Percentiles rank a stretch among this genome's conserved stretches.
phyloP scores from a whole-genome alignment of 2,329 filamentous ascomycete genomes.

The Fusarium subglutinans region DNA sequence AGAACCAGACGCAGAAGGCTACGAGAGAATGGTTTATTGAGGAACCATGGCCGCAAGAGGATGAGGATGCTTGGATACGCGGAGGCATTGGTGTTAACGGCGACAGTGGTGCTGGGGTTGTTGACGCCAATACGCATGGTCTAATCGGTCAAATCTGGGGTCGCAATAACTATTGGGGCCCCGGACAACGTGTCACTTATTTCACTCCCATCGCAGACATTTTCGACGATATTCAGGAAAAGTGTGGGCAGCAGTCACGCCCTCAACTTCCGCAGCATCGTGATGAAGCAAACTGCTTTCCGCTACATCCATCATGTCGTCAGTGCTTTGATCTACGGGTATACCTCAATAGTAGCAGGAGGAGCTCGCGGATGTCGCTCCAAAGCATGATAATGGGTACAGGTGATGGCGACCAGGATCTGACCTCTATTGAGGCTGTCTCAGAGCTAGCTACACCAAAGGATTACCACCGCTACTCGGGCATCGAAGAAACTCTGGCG shows the following conservation, averaged over 20 bases:
- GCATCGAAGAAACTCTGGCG: constrained; percentile 48
- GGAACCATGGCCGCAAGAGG: constrained; percentile 49
- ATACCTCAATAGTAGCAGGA: constrained; percentile 54
- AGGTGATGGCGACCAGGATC: constrained; percentile 51
- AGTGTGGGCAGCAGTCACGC: constrained; percentile 51
- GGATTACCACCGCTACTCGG: constrained; percentile 48
- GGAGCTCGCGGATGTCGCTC: constrained; percentile 54
- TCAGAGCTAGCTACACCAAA: constrained; percentile 56
- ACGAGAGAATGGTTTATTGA: constrained; percentile 59
- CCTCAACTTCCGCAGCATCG: constrained; percentile 54
- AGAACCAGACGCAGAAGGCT: constrained; percentile 53
- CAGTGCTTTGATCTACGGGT: constrained; percentile 53
- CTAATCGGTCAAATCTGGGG: constrained; percentile 57
- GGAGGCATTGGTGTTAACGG: constrained; percentile 57
- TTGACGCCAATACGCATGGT: constrained; percentile 52
- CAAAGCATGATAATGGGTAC: constrained; percentile 53
- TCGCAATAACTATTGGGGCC: constrained; percentile 54
- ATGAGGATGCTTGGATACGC: constrained; percentile 56
- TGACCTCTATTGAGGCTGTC: constrained; percentile 50
- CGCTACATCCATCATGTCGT: constrained; percentile 52
- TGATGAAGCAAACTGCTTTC: constrained; percentile 52
- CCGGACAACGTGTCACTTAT: constrained; percentile 53
- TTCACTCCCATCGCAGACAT: constrained; percentile 57
- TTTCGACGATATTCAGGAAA: constrained; percentile 58
- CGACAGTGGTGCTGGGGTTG: constrained; percentile 55